Evolutionary conservation across 108 stramenopile species (phyloP).

Genomic region (Skeletonema costatum): DNA sequence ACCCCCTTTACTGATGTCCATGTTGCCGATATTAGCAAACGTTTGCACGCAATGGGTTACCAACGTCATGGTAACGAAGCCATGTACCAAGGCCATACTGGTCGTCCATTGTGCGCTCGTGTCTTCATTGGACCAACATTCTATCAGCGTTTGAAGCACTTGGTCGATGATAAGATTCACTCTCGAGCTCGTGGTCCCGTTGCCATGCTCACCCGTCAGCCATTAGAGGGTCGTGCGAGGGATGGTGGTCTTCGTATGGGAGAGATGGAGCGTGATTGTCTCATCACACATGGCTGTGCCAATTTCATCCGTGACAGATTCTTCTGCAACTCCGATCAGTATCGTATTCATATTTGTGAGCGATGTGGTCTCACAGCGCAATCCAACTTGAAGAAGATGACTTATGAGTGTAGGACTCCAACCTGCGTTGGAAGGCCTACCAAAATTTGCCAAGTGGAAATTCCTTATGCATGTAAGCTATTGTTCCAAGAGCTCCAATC

Average conservation of each 20-base stretch:
- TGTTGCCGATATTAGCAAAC: constrained; percentile 91
- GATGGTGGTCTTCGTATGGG: constrained; percentile 99
- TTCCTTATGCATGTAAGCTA: constrained; percentile 99
- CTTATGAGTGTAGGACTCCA: constrained; percentile 91
- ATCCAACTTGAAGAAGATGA: constrained; percentile 95
- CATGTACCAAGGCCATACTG: constrained; percentile 98
- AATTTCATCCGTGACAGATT: constrained; percentile 98
- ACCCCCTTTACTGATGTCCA: constrained; percentile 98
- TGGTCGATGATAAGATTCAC: constrained; percentile 99
- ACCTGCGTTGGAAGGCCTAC: constrained; percentile 81
- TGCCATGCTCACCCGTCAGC: constrained; percentile 98
- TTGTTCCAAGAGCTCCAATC: constrained; percentile 97
- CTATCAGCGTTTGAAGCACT: constrained; percentile 99
- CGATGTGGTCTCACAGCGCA: constrained; percentile 97
- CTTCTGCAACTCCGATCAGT: constrained; percentile 97
- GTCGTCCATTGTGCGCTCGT: constrained; percentile 92
- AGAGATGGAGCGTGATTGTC: constrained; percentile 99
- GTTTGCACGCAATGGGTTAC: constrained; percentile 95
- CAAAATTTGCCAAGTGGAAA: constrained; percentile 91
- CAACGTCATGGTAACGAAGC: constrained; percentile 98
- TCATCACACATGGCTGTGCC: constrained; percentile 99
- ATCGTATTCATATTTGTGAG: constrained; percentile 96
- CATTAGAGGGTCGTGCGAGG: constrained; percentile 96
- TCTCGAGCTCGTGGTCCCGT: constrained; percentile 97
- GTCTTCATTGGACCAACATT: constrained; percentile 99